Percentiles rank a stretch among this genome's conserved stretches.
Evolutionary conservation across 345 rosid genomes (phyloP).

Genomic region (Euphorbia pulcherrima): DNA sequence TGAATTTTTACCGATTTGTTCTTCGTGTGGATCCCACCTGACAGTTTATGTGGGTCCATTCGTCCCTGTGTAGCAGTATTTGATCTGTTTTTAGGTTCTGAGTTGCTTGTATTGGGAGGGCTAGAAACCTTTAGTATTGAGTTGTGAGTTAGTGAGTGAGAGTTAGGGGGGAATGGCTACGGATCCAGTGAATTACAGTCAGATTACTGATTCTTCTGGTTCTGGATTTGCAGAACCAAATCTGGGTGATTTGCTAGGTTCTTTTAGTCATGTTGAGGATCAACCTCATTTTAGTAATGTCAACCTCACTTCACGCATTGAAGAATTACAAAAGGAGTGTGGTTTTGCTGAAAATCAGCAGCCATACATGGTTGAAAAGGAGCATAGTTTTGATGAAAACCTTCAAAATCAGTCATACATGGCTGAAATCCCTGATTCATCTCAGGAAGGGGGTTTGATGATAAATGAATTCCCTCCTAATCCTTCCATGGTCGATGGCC

Average conservation of each 20-base stretch:
- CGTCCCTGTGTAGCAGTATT: background rate
- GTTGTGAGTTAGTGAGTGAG: background rate
- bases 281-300: background rate
- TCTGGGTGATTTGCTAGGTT: background rate
- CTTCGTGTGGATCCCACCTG: background rate
- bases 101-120: background rate
- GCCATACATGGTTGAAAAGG: too few species aligned
- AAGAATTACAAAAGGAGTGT: background rate
- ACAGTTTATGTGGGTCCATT: background rate
- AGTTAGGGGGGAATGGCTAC: too few species aligned
- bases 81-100: background rate
- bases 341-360: background rate
- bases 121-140: too few species aligned
- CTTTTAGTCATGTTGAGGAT: too few species aligned
- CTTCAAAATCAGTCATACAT: background rate
- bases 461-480: background rate
- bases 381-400: too few species aligned
- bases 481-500: background rate
- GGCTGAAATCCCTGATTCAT: too few species aligned
- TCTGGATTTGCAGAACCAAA: background rate
- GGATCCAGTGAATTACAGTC: too few species aligned
- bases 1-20: background rate
- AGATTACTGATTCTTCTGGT: background rate
- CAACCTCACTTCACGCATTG: background rate
- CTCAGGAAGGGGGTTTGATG: background rate